A percentile compares a stretch with the other conserved stretches of the same genome.
Conservation (phyloP, 176 grass and related monocot genomes). For the Carex pumila region DNA sequence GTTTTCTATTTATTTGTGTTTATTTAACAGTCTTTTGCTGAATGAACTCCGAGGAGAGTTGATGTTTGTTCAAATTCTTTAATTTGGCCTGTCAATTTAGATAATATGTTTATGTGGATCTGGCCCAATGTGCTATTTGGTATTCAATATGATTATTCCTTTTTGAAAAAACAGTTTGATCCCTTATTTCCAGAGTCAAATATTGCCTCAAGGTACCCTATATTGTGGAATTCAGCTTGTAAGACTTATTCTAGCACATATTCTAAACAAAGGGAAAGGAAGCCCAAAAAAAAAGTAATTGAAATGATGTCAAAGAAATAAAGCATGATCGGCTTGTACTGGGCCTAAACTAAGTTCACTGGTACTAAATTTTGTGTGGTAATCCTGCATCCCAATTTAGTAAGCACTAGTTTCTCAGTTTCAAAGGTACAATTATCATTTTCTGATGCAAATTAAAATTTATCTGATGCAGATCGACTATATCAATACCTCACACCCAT, state of each 20-base stretch:
- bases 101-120: neutral
- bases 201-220: neutral
- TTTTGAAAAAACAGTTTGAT: neutral
- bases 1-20: neutral
- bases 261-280: neutral
- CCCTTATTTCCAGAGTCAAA: neutral
- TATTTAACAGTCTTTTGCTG: neutral
- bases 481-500: constrained; percentile 90
- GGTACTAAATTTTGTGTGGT: neutral
- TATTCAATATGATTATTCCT: neutral
- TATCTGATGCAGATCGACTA: constrained; percentile 73
- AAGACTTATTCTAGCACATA: neutral
- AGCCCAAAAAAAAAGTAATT: neutral
- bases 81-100: neutral
- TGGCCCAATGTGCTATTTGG: neutral
- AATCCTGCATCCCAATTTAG: neutral
- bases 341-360: neutral
- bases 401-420: neutral
- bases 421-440: constrained; percentile 20
- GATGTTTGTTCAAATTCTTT: neutral
- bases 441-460: neutral
- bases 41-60: neutral
- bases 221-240: neutral
- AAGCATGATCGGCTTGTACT: neutral
- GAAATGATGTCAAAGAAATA: neutral